Evolutionary conservation across 176 grass and related monocot species (phyloP).

Genomic region (Chloris gayana): DNA sequence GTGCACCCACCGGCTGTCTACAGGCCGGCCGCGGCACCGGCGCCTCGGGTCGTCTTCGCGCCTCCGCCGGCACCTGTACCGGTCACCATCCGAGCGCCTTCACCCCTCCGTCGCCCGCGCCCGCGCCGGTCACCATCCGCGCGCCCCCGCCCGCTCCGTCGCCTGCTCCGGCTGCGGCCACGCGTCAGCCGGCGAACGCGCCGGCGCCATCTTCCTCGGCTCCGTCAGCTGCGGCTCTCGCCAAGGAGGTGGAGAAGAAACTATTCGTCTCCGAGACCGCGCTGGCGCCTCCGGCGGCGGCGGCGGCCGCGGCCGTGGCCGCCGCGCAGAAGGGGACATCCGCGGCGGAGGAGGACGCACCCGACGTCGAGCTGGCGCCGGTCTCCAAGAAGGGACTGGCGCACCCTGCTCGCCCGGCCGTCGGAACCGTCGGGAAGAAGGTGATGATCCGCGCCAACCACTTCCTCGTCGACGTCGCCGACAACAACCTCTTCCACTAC

Average conservation of each 20-base stretch:
- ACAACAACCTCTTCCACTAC: slow-evolving; percentile 77
- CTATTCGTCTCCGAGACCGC: slow-evolving; percentile 58
- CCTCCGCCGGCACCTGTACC: neutral
- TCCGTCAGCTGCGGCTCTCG: slow-evolving; percentile 22
- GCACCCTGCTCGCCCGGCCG: slow-evolving; percentile 41
- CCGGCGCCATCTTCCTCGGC: neutral
- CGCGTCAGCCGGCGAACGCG: neutral
- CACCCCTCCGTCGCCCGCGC: neutral
- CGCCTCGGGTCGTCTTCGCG: neutral
- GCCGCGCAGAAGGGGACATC: neutral
- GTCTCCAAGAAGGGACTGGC: slow-evolving; percentile 57
- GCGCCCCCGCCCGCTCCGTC: neutral
- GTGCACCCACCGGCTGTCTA: slow-evolving; percentile 7
- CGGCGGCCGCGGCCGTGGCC: slow-evolving; percentile 7
- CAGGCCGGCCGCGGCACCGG: neutral
- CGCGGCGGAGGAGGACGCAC: neutral
- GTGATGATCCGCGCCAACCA: slow-evolving; percentile 69
- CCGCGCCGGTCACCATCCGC: neutral
- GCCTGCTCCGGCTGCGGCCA: neutral
- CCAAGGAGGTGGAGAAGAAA: slow-evolving; percentile 47
- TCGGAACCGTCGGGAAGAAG: slow-evolving; percentile 34
- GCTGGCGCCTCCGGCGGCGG: slow-evolving; percentile 8
- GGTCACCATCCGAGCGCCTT: neutral
- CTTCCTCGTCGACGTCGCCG: slow-evolving; percentile 69
- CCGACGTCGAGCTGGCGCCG: slow-evolving; percentile 34